Evolutionary conservation across 1,139 yeast genomes (phyloP).

Genomic region (Scheffersomyces titani): DNA sequence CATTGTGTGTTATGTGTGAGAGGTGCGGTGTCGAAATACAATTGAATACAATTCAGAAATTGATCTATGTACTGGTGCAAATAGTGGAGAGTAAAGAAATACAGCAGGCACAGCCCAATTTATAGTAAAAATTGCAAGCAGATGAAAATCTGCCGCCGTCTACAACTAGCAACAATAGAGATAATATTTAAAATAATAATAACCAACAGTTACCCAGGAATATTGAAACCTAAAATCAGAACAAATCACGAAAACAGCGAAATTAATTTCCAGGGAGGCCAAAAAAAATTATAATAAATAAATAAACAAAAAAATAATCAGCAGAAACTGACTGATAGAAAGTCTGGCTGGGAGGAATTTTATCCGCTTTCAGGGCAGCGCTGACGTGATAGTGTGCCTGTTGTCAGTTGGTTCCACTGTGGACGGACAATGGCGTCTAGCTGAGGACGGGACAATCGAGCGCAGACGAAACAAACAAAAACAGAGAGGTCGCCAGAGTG

Average conservation of each 20-base stretch:
- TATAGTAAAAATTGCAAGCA: not conserved
- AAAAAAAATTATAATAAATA: not conserved
- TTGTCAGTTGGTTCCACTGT: not conserved
- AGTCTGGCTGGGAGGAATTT: not conserved
- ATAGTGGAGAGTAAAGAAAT: not conserved
- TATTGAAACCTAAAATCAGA: not conserved
- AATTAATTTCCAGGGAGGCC: not conserved
- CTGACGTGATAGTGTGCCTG: not conserved
- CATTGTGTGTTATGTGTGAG: conserved; percentile 21
- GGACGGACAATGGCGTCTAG: not conserved
- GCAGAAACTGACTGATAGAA: not conserved
- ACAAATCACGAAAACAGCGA: not conserved
- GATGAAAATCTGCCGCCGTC: not conserved
- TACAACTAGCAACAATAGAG: not conserved
- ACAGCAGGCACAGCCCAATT: not conserved
- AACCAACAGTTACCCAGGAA: not conserved
- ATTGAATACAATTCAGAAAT: not conserved
- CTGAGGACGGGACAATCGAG: not conserved
- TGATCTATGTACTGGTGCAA: not conserved
- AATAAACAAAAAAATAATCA: not conserved
- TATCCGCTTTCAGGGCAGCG: not conserved
- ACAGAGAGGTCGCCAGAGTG: not conserved
- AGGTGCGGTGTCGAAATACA: not conserved
- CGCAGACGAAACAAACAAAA: not conserved
- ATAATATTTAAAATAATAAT: too few relatives aligned